Evolutionary conservation across 2,329 filamentous ascomycete genomes (phyloP).

Genomic region (Neonectria punicea): DNA sequence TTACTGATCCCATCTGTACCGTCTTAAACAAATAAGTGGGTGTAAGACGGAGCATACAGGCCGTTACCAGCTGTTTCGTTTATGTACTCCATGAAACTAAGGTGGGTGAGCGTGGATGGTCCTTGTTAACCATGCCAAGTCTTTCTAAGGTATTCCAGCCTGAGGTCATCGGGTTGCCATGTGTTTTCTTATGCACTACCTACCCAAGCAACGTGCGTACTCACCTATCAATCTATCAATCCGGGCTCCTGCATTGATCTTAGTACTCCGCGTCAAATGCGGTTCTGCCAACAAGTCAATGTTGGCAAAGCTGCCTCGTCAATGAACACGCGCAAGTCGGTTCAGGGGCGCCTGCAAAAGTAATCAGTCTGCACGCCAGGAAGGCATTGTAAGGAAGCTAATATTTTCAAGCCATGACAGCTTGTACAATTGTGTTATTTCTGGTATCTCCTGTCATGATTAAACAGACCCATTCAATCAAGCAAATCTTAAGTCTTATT

Average conservation of each 20-base stretch:
- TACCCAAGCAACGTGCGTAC: background rate
- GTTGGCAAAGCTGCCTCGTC: too few species aligned
- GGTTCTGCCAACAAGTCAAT: too few species aligned
- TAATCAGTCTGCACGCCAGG: background rate
- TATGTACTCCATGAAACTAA: constrained; percentile 20
- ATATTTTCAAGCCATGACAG: background rate
- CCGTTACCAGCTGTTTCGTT: constrained; percentile 12
- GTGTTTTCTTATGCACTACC: background rate
- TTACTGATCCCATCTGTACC: constrained; percentile 3
- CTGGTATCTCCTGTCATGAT: constrained; percentile 24
- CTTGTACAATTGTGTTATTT: constrained; percentile 10
- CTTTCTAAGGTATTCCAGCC: constrained; percentile 4
- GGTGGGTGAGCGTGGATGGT: constrained; percentile 1
- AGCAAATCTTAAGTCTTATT: constrained; percentile 2
- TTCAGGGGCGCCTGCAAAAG: background rate
- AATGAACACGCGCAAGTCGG: background rate
- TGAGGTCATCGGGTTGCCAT: constrained; percentile 9
- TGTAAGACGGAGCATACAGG: constrained; percentile 1
- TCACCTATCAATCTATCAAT: background rate
- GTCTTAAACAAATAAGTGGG: constrained; percentile 2
- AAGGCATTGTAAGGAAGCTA: background rate
- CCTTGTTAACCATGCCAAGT: constrained; percentile 11
- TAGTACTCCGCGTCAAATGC: too few species aligned
- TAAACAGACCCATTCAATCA: constrained; percentile 7
- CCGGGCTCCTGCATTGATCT: background rate